Evolutionary conservation across 148 eudicot genomes (phyloP).

Genomic region (Rhododendron kiyosumense): DNA sequence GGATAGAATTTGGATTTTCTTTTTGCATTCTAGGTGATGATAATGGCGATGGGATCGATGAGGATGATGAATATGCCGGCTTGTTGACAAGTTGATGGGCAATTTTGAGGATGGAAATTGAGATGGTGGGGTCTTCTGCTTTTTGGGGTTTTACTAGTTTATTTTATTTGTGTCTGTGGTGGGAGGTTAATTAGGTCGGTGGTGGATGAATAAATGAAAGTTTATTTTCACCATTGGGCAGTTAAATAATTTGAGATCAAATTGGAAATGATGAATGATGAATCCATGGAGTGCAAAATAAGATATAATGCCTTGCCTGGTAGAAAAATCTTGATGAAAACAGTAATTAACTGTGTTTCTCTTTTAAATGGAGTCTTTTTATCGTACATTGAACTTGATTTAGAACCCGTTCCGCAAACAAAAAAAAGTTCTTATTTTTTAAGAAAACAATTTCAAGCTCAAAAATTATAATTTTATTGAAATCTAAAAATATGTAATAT

Average conservation of each 20-base stretch:
- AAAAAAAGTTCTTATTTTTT: too few relatives aligned
- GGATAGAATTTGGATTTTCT: not conserved
- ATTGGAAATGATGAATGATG: too few relatives aligned
- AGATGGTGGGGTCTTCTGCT: not conserved
- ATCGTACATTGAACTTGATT: too few relatives aligned
- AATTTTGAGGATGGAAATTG: not conserved
- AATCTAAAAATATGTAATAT: too few relatives aligned
- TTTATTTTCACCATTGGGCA: not conserved
- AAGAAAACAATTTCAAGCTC: too few relatives aligned
- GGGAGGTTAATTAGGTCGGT: not conserved
- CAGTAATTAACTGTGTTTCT: too few relatives aligned
- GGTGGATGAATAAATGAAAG: not conserved
- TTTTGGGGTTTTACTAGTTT: not conserved
- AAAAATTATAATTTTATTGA: too few relatives aligned
- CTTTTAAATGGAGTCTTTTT: too few relatives aligned
- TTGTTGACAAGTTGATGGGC: not conserved
- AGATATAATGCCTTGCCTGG: not conserved
- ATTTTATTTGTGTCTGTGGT: not conserved
- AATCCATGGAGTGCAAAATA: too few relatives aligned
- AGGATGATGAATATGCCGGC: conserved; percentile 1
- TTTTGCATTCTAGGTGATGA: not conserved
- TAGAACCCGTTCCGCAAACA: too few relatives aligned
- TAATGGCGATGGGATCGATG: not conserved
- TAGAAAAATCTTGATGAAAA: not conserved
- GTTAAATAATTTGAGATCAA: not conserved